A percentile compares a stretch with the other conserved stretches of the same genome.
phyloP scores from a whole-genome alignment of 805 yeast species.

The Wickerhamomyces bovis region DNA sequence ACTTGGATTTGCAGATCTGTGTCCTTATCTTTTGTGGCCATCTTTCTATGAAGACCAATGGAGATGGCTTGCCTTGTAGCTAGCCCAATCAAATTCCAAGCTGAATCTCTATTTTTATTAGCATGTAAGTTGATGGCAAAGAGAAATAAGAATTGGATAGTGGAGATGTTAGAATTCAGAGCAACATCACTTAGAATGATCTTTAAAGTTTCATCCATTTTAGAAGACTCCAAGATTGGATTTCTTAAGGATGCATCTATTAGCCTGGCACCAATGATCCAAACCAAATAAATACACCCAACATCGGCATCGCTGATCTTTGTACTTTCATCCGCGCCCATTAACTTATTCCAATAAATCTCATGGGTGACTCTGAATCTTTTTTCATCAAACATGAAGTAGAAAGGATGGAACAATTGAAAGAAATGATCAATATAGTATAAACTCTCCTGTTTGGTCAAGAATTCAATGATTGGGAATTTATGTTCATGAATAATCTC shows the following conservation, averaged over 20 bases:
- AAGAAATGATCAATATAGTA: slow-evolving; percentile 33
- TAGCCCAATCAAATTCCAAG: slow-evolving; percentile 40
- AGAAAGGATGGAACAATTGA: slow-evolving; percentile 38
- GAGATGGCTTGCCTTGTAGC: slow-evolving; percentile 43
- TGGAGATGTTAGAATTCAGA: slow-evolving; percentile 37
- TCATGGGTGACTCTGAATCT: slow-evolving; percentile 30
- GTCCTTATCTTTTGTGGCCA: slow-evolving; percentile 20
- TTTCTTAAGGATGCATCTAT: slow-evolving; percentile 15
- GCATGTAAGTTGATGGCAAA: slow-evolving; percentile 39
- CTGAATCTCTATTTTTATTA: slow-evolving; percentile 40
- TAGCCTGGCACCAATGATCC: slow-evolving; percentile 25
- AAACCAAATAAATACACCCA: slow-evolving; percentile 42
- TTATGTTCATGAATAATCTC: slow-evolving; percentile 11
- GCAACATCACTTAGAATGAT: slow-evolving; percentile 37
- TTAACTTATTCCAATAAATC: slow-evolving; percentile 30
- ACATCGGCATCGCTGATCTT: slow-evolving; percentile 21
- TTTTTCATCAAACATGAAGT: slow-evolving; percentile 33
- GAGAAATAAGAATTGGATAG: slow-evolving; percentile 37
- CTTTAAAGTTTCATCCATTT: slow-evolving; percentile 36
- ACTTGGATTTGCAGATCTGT: slow-evolving; percentile 27
- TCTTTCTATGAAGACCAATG: slow-evolving; percentile 40
- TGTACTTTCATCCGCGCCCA: neutral
- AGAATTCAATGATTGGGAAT: slow-evolving; percentile 34
- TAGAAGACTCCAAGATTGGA: slow-evolving; percentile 17
- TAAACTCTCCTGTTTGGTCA: slow-evolving; percentile 31